These are phyloP conservation scores for Puccinellia tenuiflora DNA, from an alignment of 176 grass and related monocot genomes.

Conservation along the genomic window DNA sequence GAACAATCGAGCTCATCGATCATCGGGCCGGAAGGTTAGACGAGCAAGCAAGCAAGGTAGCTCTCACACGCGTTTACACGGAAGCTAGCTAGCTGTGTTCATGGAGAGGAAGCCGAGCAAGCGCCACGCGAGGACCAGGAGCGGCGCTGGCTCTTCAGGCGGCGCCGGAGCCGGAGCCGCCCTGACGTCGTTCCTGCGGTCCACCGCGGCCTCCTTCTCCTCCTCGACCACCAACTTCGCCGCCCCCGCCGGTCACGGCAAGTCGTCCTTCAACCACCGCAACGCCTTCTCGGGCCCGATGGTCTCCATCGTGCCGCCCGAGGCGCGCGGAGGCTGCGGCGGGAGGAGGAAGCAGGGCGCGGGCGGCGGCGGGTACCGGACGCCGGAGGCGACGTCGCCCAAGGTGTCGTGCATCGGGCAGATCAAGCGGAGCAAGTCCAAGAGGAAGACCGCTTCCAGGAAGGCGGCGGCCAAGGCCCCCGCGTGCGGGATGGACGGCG, in stretches of 20 bases:
- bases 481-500: slow-evolving; percentile 37
- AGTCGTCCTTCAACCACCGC: slow-evolving; percentile 45
- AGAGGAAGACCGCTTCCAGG: not conserved
- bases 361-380: slow-evolving; percentile 18
- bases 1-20: not conserved
- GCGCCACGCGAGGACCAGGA: slow-evolving; percentile 34
- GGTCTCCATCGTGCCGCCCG: slow-evolving; percentile 67
- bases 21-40: not conserved
- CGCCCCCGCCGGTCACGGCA: not conserved
- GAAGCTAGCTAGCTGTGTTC: too few species aligned
- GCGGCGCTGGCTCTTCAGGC: not conserved
- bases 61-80: not conserved
- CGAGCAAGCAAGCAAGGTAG: not conserved
- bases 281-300: slow-evolving; percentile 72
- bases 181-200: slow-evolving; percentile 49
- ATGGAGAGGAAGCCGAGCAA: slow-evolving; percentile 24
- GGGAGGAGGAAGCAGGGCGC: not conserved
- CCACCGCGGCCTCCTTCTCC: slow-evolving; percentile 48
- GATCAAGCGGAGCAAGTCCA: slow-evolving; percentile 63
- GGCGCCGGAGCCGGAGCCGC: not conserved
- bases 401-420: slow-evolving; percentile 88
- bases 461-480: not conserved
- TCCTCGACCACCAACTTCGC: not conserved
- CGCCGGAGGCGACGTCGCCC: slow-evolving; percentile 78
- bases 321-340: slow-evolving; percentile 46